Conservation (phyloP, 495 filamentous ascomycete genomes). For the Penicillium verhagenii region DNA sequence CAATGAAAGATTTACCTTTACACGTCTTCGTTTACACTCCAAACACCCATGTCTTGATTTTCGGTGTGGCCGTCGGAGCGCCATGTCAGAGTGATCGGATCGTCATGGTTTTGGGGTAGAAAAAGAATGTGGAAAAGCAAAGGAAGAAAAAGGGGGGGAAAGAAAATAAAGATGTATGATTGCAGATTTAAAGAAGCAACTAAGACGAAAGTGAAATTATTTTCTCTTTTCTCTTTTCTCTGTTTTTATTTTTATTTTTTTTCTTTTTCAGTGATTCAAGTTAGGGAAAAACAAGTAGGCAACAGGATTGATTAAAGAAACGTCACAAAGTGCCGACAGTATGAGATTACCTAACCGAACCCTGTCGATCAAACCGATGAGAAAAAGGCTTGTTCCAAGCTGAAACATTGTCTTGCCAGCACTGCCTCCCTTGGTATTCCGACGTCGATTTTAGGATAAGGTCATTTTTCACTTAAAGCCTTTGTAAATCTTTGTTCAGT, state of each 20-base stretch:
- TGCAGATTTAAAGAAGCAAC: not conserved
- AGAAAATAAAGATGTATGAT: not conserved
- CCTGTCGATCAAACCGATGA: conserved; percentile 29
- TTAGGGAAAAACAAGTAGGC: conserved; percentile 8
- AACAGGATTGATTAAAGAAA: conserved; percentile 26
- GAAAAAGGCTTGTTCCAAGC: conserved; percentile 22
- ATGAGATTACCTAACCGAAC: conserved; percentile 21
- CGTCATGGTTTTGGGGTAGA: not conserved
- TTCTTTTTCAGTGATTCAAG: not conserved
- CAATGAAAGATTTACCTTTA: conserved; percentile 35
- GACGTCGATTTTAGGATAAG: not conserved
- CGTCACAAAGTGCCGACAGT: not conserved
- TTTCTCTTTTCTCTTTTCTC: too few relatives aligned
- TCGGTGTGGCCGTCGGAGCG: conserved; percentile 33
- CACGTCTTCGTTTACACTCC: conserved; percentile 38
- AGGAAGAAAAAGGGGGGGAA: not conserved
- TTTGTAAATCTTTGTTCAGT: not conserved
- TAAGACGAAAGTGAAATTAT: not conserved
- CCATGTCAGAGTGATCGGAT: conserved; percentile 19
- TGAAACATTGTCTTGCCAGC: conserved; percentile 26
- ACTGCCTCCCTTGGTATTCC: conserved; percentile 6
- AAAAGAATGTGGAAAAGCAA: not conserved
- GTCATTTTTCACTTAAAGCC: not conserved
- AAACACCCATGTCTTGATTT: conserved; percentile 36
- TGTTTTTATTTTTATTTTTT: not conserved